A percentile compares a stretch with the other conserved stretches of the same genome.
Evolutionary conservation across 108 stramenopile species (phyloP).

Genomic region (Craspedostauros australis): DNA sequence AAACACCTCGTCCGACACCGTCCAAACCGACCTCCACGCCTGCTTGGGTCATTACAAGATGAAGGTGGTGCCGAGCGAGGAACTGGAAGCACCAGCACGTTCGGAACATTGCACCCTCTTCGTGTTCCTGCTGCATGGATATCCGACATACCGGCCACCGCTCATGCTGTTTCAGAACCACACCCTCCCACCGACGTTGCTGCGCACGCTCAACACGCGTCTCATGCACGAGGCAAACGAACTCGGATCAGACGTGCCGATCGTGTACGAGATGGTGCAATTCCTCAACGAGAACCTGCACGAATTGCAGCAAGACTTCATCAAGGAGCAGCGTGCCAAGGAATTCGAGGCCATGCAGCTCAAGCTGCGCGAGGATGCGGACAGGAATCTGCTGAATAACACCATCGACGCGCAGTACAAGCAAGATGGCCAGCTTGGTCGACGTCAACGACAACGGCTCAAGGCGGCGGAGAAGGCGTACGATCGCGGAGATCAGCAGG

Average conservation of each 20-base stretch:
- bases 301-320: constrained; percentile 34
- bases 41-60: constrained; percentile 31
- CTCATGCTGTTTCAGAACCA: constrained; percentile 48
- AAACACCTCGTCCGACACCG: neutral
- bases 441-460: constrained; percentile 49
- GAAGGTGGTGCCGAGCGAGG: constrained; percentile 19
- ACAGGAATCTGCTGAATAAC: constrained; percentile 20
- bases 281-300: constrained; percentile 34
- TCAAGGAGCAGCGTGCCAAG: constrained; percentile 33
- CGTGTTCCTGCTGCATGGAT: constrained; percentile 38
- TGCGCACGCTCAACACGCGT: constrained; percentile 40
- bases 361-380: constrained; percentile 23
- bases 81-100: constrained; percentile 32
- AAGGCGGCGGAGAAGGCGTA: constrained; percentile 54
- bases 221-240: constrained; percentile 30
- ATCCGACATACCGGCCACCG: constrained; percentile 43
- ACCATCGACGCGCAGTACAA: constrained; percentile 29
- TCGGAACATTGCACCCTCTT: constrained; percentile 49
- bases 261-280: constrained; percentile 44
- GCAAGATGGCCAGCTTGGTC: constrained; percentile 29
- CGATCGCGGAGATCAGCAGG: constrained; percentile 29
- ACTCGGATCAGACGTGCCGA: constrained; percentile 18
- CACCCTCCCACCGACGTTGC: constrained; percentile 48
- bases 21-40: too few relatives aligned
- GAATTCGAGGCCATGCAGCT: constrained; percentile 33